Conservation (phyloP, 371 early-diverging fungal species). For the Circinella umbellata region DNA sequence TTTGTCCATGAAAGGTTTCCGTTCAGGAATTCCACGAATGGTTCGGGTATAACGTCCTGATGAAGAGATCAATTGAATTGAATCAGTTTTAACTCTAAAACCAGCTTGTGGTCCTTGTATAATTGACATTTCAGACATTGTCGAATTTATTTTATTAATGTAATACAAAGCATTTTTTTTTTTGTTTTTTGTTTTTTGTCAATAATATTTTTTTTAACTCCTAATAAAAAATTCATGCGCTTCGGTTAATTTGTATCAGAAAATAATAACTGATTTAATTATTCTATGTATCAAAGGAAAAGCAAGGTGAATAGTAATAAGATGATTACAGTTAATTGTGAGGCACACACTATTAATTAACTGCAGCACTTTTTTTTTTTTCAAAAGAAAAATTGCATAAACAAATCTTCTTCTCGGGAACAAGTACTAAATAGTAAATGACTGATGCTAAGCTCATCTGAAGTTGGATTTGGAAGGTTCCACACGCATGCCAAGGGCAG, state of each 20-base stretch:
- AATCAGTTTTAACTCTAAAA: not conserved
- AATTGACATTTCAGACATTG: not conserved
- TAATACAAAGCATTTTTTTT: not conserved
- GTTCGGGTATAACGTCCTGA: not conserved
- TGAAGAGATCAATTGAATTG: not conserved
- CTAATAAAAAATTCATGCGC: no score
- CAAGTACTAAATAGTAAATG: no score
- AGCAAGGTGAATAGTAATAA: no score
- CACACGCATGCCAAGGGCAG: conserved; percentile 3
- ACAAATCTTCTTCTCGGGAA: no score
- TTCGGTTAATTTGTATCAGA: no score
- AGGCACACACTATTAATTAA: no score
- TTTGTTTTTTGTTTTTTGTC: not conserved
- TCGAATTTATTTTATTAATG: not conserved
- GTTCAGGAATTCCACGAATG: not conserved
- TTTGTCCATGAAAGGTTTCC: not conserved
- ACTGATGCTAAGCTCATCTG: conserved; percentile 3
- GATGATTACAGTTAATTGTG: no score
- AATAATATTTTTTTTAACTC: no score
- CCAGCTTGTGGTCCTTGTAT: not conserved
- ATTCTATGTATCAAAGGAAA: no score
- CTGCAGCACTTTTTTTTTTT: no score
- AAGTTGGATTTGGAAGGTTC: not conserved
- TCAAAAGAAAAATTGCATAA: no score
- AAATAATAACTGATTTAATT: no score